A percentile compares a stretch with the other conserved stretches of the same genome.
Conservation (phyloP, 1,139 yeast genomes). For the Suhomyces guaymorum region DNA sequence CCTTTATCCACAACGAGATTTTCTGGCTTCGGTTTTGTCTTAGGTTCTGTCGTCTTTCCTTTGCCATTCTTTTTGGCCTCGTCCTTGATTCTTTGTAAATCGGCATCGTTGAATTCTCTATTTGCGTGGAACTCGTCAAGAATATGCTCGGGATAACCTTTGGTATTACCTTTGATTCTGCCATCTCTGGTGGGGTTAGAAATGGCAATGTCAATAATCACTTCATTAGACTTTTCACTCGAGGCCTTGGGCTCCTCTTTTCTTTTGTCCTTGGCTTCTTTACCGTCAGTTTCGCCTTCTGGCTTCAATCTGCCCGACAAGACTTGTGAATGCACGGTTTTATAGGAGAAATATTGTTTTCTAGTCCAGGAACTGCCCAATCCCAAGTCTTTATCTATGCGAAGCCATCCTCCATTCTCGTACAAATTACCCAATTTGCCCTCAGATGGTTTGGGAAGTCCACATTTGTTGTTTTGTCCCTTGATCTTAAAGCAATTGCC, state of each 20-base stretch:
- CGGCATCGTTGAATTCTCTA: slow-evolving; percentile 32
- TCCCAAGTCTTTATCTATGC: slow-evolving; percentile 40
- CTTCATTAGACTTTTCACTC: slow-evolving; percentile 15
- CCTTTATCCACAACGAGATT: slow-evolving; percentile 19
- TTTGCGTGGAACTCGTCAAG: slow-evolving; percentile 30
- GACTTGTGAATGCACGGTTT: slow-evolving; percentile 29
- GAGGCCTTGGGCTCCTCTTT: slow-evolving; percentile 3
- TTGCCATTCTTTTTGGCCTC: slow-evolving; percentile 16
- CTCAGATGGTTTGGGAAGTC: slow-evolving; percentile 27
- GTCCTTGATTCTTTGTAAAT: slow-evolving; percentile 19
- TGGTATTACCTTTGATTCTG: slow-evolving; percentile 35
- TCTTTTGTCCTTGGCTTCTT: neutral
- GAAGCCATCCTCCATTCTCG: slow-evolving; percentile 36
- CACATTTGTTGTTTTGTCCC: slow-evolving; percentile 31
- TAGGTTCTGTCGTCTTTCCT: no score
- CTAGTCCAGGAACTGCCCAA: slow-evolving; percentile 37
- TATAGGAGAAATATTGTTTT: slow-evolving; percentile 35
- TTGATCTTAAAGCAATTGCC: slow-evolving; percentile 32
- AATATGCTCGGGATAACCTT: slow-evolving; percentile 31
- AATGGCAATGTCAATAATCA: slow-evolving; percentile 43
- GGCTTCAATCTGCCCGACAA: slow-evolving; percentile 14
- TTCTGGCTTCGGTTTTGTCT: no score
- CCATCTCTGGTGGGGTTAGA: slow-evolving; percentile 29
- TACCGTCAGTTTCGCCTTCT: neutral
- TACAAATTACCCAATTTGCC: slow-evolving; percentile 37